Evolutionary conservation across 495 filamentous ascomycete species (phyloP), one percentile per base, ranked within the genome.

Genomic region (Xylaria curta): DNA sequence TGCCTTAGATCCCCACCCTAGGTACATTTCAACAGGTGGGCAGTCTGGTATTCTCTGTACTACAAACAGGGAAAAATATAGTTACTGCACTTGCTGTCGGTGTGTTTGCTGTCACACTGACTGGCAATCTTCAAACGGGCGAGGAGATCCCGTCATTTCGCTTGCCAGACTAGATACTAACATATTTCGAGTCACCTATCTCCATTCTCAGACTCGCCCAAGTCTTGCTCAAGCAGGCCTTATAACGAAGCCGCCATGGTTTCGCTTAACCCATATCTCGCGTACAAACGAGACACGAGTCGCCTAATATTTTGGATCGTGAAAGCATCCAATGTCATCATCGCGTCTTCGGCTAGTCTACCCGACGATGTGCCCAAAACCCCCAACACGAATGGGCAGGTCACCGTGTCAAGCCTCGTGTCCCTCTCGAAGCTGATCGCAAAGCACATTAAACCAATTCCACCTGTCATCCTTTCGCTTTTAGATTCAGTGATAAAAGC

Each of bases 241-340:
- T 19, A 19, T 15, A 19, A 5, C 44, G 47, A 51, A 21, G 47
- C 10, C 4, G n/a, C 47, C 19, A 75, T 72, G 70, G 53, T 26
- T 36, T n/a, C 74, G 8, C 71, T 63, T n/a, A 79, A 79, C 73
- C 42, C 71, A 0, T 81, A 82, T 53, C 62, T 81, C 26, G 36
- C 66, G 19, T 85, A 84, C 74, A 85, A 81, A 70, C 79, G 74
- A 49, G 78, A 86, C 66, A 78, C 79, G 10, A 81, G 69, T 33
- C 65, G 76, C 3, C 77, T 85, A 4, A 60, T 82, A 56, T 84
- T 78, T 65, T 86, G 81, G 82, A 81, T 86, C 36, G 76, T 84
- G 24, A 70, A 78, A 56, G 60, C 75, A 40, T 79, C 79, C 33
- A 83, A 81, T 65, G 63, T 33, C 47, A 77, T 83, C 65, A 76